Evolutionary conservation across 106 monocot genomes (phyloP), one percentile per base, ranked within the genome.

Genomic region (Platanthera guangdongensis): DNA sequence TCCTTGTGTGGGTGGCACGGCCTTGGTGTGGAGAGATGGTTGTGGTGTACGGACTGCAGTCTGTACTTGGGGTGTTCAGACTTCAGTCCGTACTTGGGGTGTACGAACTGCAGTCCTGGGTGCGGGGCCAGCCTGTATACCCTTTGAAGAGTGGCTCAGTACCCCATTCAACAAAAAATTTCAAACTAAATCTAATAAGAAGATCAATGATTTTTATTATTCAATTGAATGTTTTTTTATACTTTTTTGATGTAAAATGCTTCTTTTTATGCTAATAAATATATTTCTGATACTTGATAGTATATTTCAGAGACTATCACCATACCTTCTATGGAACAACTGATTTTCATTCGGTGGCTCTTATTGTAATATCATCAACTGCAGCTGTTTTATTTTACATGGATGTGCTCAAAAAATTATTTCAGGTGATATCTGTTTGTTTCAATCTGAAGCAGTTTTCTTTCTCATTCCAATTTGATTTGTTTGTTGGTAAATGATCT

Each of bases 231-330:
- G 59, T 11, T 60, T 19, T n/a, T 60, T 60, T 60, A 21, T 60
- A 8, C 59, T 60, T 39, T 39, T 39, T 39, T 39, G 39, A 25
- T 25, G 39, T 39, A 39, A 0, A 39, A 7, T 60, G 59, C 59
- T 11, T 60, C 18, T 19, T n/a, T 60, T 60, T 60, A 21, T 60
- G 1, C 59, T 60, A 39, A 39, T 39, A 39, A 60, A 60, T 55
- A 55, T 22, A 7, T 74, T 73, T 72, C 30, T 73, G 77, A 51
- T 75, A 10, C 73, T 18, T 81, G 16, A 45, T 54, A 68, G 15
- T 79, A 47, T 76, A 68, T 75, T 88, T 55, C 86, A 92, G 95
- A 83, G 81, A 92, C 46, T 80, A 75, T 73, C 18, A 83, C 13
- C 79, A 74, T 81, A 87, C 89, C 74, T 77, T 90, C 49, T 84